Evolutionary conservation across 2,329 filamentous ascomycete genomes (phyloP), one percentile per base, ranked within the genome.

Genomic region (Alternaria consortialis): DNA sequence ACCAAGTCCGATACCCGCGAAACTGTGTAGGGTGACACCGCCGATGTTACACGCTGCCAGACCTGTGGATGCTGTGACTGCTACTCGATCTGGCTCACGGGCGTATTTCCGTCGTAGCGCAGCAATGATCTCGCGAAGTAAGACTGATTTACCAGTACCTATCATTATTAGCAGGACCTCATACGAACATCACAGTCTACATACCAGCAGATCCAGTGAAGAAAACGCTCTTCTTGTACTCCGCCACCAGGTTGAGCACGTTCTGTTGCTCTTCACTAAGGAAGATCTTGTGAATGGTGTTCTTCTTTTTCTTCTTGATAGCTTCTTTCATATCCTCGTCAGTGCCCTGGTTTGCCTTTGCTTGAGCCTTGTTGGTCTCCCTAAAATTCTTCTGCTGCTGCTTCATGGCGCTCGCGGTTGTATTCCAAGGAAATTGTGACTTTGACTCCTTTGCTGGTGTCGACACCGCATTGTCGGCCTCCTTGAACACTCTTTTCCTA

Each of bases 41-140:
- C 94, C 94, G 65, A 99, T 94, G 70, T 99, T 98, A 81, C 94
- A 98, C 20, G 95, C 95, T 50, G 95, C 96, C 54, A 99, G 85
- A 47, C 95, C 95, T 0, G 95, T 99, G 0, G 95, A 99, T 7
- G 95, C 95, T 1, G 95, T 98, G 27, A 99, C 91, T 5, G 94
- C 94, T 43, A 99, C 86, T 58, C 92, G 87, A 75, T 97, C 95
- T 0, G 90, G 88, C 66, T 97, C 92, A 51, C 86, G 85, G 3
- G 80, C 82, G 77, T 90, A 91, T 74, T 96, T 97, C 64, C 87
- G 87, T 62, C 91, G 91, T 52, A 99, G 77, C 4, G 91, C 88
- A 5, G 86, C 82, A 69, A 99, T 98, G 62, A 98, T 97, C 66
- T 96, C 89, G 65, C 94, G 88, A 86, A 99, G 93, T 58, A 99